Evolutionary conservation across 495 filamentous ascomycete species (phyloP).

Genomic region (Chaetomium tenue): DNA sequence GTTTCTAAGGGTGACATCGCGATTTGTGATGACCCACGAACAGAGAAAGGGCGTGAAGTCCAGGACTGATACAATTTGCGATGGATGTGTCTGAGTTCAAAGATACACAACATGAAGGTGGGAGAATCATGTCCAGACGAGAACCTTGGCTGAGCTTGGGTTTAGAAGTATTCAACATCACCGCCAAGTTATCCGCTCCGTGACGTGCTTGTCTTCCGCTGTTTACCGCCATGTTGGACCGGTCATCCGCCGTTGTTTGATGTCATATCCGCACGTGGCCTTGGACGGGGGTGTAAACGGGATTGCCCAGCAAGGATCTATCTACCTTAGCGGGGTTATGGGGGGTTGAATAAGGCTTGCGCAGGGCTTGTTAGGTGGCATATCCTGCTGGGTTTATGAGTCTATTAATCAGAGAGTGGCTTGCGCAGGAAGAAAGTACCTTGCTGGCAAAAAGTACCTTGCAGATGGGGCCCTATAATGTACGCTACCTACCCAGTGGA

Average conservation of each 20-base stretch:
- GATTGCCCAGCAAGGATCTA: neutral
- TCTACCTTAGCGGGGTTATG: too few relatives aligned
- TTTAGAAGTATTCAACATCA: slow-evolving; percentile 2
- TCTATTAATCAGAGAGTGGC: too few relatives aligned
- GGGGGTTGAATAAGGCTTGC: too few relatives aligned
- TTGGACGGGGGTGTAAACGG: too few relatives aligned
- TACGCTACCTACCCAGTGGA: too few relatives aligned
- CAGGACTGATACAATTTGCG: neutral
- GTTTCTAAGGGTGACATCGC: slow-evolving; percentile 29
- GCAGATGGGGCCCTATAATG: too few relatives aligned
- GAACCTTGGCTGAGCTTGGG: neutral
- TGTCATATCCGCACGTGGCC: slow-evolving; percentile 13
- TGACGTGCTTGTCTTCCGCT: slow-evolving; percentile 8
- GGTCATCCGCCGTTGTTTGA: slow-evolving; percentile 8
- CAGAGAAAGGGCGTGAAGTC: neutral
- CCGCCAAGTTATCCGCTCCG: slow-evolving; percentile 7
- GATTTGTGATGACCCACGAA: neutral
- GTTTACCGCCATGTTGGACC: neutral
- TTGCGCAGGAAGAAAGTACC: too few relatives aligned
- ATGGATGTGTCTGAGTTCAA: too few relatives aligned
- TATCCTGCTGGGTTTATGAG: too few relatives aligned
- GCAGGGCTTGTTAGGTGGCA: too few relatives aligned
- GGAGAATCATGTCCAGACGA: neutral
- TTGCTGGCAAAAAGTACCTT: too few relatives aligned
- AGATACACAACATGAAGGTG: neutral